phyloP scores from a whole-genome alignment of 164 flowering plant genomes.

The Buxus sempervirens region DNA sequence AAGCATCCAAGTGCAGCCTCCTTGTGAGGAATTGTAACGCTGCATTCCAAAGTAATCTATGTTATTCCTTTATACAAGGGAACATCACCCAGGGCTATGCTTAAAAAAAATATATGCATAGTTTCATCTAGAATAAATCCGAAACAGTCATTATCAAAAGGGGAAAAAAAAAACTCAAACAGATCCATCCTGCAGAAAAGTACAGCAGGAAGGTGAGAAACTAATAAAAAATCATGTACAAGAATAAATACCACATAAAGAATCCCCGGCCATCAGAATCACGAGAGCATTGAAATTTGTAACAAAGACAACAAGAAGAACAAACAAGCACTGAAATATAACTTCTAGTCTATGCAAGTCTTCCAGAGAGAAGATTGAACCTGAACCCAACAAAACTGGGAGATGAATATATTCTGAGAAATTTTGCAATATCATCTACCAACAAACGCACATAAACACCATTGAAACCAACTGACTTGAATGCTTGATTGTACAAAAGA shows the following conservation, averaged over 20 bases:
- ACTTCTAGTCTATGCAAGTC: neutral
- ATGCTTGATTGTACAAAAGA: conserved; percentile 63
- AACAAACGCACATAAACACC: conserved; percentile 79
- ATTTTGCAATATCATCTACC: conserved; percentile 74
- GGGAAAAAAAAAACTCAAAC: too few relatives aligned
- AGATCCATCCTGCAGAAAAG: neutral
- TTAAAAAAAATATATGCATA: neutral
- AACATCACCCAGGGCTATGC: neutral
- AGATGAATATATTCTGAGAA: conserved; percentile 75
- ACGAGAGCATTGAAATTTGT: neutral
- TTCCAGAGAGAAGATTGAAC: conserved; percentile 31
- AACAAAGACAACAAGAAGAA: neutral
- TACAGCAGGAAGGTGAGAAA: neutral
- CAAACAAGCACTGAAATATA: neutral
- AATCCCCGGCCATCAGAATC: neutral
- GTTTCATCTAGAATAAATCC: neutral
- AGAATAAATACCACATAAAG: neutral
- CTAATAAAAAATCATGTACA: neutral
- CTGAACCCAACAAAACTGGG: conserved; percentile 92
- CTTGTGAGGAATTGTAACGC: conserved; percentile 93
- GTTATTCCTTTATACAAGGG: neutral
- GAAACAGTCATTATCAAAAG: too few relatives aligned
- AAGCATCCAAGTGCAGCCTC: conserved; percentile 75
- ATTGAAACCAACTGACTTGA: conserved; percentile 69
- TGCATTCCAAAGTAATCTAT: conserved; percentile 30